Percentiles rank a stretch among this genome's conserved stretches.
Conservation (phyloP, 306 rosid genomes). For the Lithocarpus polystachyus region DNA sequence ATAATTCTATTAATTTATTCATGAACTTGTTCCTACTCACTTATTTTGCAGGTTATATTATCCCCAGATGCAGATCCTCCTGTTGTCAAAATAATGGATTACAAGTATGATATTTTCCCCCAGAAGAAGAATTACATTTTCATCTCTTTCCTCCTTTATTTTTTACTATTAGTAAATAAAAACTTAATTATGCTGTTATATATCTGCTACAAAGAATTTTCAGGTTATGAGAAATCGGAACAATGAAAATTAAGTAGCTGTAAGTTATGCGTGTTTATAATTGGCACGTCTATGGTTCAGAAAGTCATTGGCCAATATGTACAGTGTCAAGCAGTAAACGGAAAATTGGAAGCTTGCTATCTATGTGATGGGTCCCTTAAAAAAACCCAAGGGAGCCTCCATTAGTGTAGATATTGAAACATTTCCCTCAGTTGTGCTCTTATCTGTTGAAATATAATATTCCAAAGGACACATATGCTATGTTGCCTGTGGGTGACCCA, state of each 20-base stretch:
- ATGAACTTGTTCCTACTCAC: slow-evolving; percentile 3
- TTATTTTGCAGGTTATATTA: slow-evolving; percentile 65
- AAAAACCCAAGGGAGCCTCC: background rate
- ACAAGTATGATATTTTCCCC: slow-evolving; percentile 45
- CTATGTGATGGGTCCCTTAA: background rate
- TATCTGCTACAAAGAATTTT: background rate
- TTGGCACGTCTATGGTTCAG: background rate
- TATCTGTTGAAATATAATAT: background rate
- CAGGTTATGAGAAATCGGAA: background rate
- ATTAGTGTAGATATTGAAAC: background rate
- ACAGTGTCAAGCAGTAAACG: background rate
- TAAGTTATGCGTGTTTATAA: background rate
- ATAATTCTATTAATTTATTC: background rate
- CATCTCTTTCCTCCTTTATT: background rate
- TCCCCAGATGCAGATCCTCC: slow-evolving; percentile 98
- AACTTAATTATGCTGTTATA: background rate
- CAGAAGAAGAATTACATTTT: background rate
- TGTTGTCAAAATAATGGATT: slow-evolving; percentile 89
- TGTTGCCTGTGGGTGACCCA: background rate
- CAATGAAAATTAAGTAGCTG: background rate
- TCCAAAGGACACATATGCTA: background rate
- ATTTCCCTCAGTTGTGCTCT: background rate
- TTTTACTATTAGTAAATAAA: background rate
- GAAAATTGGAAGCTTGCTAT: background rate
- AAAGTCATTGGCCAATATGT: background rate